These are phyloP conservation scores for Ganoderma leucocontextum DNA, from an alignment of 1,284 basidiomycete species.

Conservation along the genomic window DNA sequence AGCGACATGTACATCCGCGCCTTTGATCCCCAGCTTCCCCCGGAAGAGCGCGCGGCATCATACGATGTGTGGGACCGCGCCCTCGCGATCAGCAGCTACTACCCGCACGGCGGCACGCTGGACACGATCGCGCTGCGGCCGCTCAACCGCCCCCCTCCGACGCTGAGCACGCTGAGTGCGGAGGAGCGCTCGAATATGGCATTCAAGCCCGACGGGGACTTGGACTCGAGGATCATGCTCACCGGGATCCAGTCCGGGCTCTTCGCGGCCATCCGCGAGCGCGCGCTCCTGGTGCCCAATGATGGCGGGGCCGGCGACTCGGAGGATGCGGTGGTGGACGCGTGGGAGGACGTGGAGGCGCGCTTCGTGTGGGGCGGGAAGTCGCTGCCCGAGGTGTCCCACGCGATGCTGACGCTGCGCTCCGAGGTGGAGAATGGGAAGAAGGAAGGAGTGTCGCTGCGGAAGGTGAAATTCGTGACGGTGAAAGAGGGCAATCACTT, in stretches of 20 bases:
- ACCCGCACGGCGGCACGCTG: constrained; percentile 32
- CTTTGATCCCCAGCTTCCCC: neutral
- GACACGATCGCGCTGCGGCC: constrained; percentile 18
- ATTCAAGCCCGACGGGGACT: constrained; percentile 13
- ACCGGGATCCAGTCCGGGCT: constrained; percentile 8
- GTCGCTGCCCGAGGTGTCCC: constrained; percentile 21
- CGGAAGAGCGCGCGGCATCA: neutral
- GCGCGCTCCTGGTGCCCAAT: neutral
- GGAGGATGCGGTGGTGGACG: constrained; percentile 5
- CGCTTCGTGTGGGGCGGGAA: constrained; percentile 24
- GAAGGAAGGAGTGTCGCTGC: constrained; percentile 10
- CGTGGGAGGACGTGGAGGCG: constrained; percentile 24
- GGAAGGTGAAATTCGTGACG: constrained; percentile 17
- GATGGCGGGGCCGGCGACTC: neutral
- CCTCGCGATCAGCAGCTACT: constrained; percentile 25
- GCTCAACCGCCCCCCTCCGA: constrained; percentile 22
- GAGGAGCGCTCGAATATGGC: constrained; percentile 24
- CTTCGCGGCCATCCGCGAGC: neutral
- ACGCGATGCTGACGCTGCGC: constrained; percentile 13
- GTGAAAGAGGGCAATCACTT: constrained; percentile 29
- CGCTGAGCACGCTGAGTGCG: constrained; percentile 22
- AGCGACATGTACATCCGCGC: constrained; percentile 6
- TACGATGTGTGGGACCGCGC: constrained; percentile 10
- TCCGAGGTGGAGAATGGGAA: constrained; percentile 14
- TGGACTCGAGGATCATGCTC: constrained; percentile 17